These are phyloP conservation scores for Pachysandra terminalis DNA, from an alignment of 164 flowering plant species.

Conservation along the genomic window DNA sequence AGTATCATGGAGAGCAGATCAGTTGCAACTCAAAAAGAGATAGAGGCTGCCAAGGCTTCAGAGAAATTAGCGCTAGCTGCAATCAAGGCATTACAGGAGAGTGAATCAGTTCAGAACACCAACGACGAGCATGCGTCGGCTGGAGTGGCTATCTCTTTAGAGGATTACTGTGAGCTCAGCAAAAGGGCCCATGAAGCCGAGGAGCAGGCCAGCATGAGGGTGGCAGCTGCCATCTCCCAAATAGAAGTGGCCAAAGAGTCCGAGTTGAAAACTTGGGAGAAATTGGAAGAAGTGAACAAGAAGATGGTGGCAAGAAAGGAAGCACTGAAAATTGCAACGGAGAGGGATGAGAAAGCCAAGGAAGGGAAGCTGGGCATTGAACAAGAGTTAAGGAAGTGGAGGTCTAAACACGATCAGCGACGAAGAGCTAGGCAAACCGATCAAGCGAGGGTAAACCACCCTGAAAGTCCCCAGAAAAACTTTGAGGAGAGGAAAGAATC, in stretches of 20 bases:
- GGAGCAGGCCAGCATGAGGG: slow-evolving; percentile 65
- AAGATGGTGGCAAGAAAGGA: slow-evolving; percentile 51
- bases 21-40: slow-evolving; percentile 74
- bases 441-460: slow-evolving; percentile 26
- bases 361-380: slow-evolving; percentile 85
- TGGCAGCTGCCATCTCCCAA: slow-evolving; percentile 58
- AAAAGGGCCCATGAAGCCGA: slow-evolving; percentile 84
- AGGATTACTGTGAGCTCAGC: slow-evolving; percentile 77
- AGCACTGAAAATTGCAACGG: slow-evolving; percentile 47
- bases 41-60: slow-evolving; percentile 86
- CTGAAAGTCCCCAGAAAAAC: slow-evolving; percentile 39
- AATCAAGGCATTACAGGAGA: slow-evolving; percentile 75
- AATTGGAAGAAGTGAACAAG: slow-evolving; percentile 56
- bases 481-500: slow-evolving; percentile 41
- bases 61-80: slow-evolving; percentile 82
- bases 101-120: slow-evolving; percentile 45
- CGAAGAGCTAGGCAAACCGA: slow-evolving; percentile 53
- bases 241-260: slow-evolving; percentile 77
- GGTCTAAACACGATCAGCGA: slow-evolving; percentile 74
- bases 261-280: slow-evolving; percentile 54
- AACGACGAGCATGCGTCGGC: slow-evolving; percentile 35
- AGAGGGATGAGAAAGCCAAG: slow-evolving; percentile 76
- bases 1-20: slow-evolving; percentile 65
- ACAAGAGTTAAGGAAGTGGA: slow-evolving; percentile 89
- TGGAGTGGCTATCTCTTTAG: slow-evolving; percentile 70